A percentile compares a stretch with the other conserved stretches of the same genome.
Conservation (phyloP, 371 early-diverging fungal genomes). For the Mortierella sp. region DNA sequence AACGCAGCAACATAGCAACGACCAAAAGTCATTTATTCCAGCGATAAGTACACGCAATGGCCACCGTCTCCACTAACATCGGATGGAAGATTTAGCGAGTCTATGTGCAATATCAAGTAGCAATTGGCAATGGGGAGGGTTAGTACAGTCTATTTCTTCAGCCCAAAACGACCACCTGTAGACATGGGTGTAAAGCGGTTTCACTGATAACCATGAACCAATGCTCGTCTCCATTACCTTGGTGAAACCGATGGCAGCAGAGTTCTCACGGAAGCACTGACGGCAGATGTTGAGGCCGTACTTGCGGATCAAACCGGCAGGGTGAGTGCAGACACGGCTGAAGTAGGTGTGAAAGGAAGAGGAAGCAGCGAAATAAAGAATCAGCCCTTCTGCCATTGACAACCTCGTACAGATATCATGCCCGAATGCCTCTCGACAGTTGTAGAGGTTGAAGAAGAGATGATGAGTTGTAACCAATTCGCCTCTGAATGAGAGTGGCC, state of each 20-base stretch:
- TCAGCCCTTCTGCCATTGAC: not conserved
- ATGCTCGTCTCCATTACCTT: slow-evolving; percentile 64
- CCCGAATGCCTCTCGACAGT: too few species aligned
- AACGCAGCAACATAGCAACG: too few species aligned
- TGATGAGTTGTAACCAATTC: too few species aligned
- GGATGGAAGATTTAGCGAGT: slow-evolving; percentile 34
- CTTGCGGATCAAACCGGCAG: slow-evolving; percentile 99
- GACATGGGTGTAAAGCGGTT: too few species aligned
- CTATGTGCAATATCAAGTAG: slow-evolving; percentile 4
- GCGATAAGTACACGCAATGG: slow-evolving; percentile 16
- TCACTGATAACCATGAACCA: too few species aligned
- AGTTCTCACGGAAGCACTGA: slow-evolving; percentile 99
- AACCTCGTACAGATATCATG: too few species aligned
- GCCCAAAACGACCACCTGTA: too few species aligned
- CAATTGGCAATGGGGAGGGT: too few species aligned
- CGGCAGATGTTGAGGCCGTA: slow-evolving; percentile 99
- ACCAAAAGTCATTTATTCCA: slow-evolving; percentile 41
- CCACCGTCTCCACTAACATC: slow-evolving; percentile 6
- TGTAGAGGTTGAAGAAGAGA: too few species aligned
- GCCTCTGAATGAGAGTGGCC: too few species aligned
- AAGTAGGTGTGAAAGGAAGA: slow-evolving; percentile 2
- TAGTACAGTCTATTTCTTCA: too few species aligned
- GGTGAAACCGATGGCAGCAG: slow-evolving; percentile 98
- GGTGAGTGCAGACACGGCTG: slow-evolving; percentile 98
- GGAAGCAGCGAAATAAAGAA: slow-evolving; percentile 4